Evolutionary conservation across 2,329 filamentous ascomycete species (phyloP).

Genomic region (Huntiella moniliformis): DNA sequence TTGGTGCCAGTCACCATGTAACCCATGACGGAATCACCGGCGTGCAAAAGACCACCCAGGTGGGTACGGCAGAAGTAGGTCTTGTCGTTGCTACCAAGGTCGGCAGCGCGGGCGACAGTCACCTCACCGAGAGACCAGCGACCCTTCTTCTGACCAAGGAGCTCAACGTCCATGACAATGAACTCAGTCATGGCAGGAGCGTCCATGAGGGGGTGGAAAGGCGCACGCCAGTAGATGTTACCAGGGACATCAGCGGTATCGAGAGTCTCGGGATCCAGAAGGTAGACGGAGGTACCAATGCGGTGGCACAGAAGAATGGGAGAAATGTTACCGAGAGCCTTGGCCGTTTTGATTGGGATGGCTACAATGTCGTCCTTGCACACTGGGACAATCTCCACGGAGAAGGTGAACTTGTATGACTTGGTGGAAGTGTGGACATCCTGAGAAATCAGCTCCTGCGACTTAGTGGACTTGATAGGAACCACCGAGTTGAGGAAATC

Average conservation of each 20-base stretch:
- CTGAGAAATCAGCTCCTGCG: constrained; percentile 73
- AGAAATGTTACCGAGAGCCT: constrained; percentile 69
- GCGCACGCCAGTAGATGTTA: constrained; percentile 74
- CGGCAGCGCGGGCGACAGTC: constrained; percentile 69
- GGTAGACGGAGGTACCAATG: constrained; percentile 74
- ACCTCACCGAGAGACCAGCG: constrained; percentile 73
- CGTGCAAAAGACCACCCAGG: constrained; percentile 64
- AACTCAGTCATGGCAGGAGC: constrained; percentile 78
- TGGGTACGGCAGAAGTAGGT: constrained; percentile 86
- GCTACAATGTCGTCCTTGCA: constrained; percentile 97
- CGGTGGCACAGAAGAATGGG: constrained; percentile 73
- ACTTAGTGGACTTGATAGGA: constrained; percentile 59
- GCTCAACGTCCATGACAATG: constrained; percentile 85
- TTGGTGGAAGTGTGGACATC: constrained; percentile 81
- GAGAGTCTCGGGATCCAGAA: constrained; percentile 78
- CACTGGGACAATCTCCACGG: constrained; percentile 74
- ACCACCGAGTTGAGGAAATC: constrained; percentile 75
- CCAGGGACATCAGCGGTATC: constrained; percentile 75
- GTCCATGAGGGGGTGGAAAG: constrained; percentile 70
- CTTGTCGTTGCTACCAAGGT: constrained; percentile 69
- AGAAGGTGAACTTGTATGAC: constrained; percentile 89
- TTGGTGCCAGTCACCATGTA: constrained; percentile 79
- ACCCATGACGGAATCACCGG: constrained; percentile 86
- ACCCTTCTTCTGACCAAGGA: constrained; percentile 53
- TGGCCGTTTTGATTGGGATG: constrained; percentile 74